Conservation (phyloP, 345 rosid genomes). For the Anastatica hierochuntica region DNA sequence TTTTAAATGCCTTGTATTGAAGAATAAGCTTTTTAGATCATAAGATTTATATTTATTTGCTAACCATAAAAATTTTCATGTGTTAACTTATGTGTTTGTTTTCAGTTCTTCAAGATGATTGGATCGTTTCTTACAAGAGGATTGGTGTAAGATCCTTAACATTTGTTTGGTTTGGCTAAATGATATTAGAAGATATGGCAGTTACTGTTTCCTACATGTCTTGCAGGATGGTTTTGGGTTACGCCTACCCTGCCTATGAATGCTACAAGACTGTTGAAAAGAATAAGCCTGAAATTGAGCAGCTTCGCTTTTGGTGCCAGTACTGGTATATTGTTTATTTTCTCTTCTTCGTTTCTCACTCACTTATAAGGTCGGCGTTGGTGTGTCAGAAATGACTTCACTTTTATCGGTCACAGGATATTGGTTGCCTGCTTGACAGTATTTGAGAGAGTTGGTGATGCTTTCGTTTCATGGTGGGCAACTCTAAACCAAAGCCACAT, state of each 20-base stretch:
- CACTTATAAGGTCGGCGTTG: background rate
- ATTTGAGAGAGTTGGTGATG: slow-evolving; percentile 62
- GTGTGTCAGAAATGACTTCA: background rate
- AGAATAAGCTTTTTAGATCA: background rate
- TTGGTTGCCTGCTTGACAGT: slow-evolving; percentile 57
- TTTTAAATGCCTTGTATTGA: background rate
- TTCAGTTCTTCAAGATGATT: slow-evolving; percentile 34
- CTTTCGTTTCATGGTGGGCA: slow-evolving; percentile 59
- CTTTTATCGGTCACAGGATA: slow-evolving; percentile 44
- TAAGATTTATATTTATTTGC: background rate
- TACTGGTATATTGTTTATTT: slow-evolving; percentile 43
- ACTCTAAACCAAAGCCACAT: background rate
- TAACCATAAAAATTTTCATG: background rate
- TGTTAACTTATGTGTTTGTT: background rate
- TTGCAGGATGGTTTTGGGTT: slow-evolving; percentile 60
- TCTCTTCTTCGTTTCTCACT: background rate
- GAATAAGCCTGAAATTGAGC: slow-evolving; percentile 36
- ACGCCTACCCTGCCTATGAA: slow-evolving; percentile 75
- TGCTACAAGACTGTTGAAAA: slow-evolving; percentile 61
- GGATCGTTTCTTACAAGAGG: slow-evolving; percentile 55
- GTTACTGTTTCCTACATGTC: background rate
- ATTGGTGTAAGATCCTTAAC: slow-evolving; percentile 42
- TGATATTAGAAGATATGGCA: background rate
- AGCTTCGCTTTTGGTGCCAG: slow-evolving; percentile 74
- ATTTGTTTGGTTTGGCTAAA: background rate